phyloP scores from a whole-genome alignment of 169 alveolate genomes.

The Amoebophrya sp. region DNA sequence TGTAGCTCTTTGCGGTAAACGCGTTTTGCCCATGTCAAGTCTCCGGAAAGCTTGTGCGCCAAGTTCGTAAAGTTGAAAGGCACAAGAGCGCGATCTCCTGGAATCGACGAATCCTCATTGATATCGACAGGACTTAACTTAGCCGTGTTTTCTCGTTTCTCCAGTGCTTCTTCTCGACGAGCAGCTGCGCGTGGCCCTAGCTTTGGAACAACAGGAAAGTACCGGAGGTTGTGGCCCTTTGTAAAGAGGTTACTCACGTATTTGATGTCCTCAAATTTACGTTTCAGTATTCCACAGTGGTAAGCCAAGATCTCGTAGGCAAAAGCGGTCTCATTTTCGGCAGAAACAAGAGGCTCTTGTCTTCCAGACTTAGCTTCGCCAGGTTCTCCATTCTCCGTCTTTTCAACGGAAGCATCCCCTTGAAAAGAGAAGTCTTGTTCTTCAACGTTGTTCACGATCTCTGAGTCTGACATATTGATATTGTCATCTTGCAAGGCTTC shows the following conservation, averaged over 20 bases:
- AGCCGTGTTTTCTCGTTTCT: background rate
- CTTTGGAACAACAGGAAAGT: background rate
- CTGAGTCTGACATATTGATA: too few species aligned
- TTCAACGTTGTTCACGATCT: too few species aligned
- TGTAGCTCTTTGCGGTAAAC: background rate
- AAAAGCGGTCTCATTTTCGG: background rate
- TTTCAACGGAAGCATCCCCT: background rate
- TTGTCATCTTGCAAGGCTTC: too few species aligned
- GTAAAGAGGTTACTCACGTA: background rate
- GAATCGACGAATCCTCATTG: too few species aligned
- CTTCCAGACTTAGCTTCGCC: too few species aligned
- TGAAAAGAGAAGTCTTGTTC: too few species aligned
- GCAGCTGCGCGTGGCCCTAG: too few species aligned
- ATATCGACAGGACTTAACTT: background rate
- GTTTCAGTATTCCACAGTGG: background rate
- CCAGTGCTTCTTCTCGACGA: too few species aligned
- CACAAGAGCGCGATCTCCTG: too few species aligned
- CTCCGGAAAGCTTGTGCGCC: background rate
- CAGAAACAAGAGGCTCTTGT: too few species aligned
- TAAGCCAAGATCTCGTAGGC: background rate
- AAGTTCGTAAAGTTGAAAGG: background rate
- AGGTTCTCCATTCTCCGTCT: too few species aligned
- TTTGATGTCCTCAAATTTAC: background rate
- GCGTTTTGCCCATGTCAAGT: background rate
- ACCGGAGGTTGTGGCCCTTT: background rate